Base-by-base conservation (phyloP, 2,329 filamentous ascomycete species). In the Aaosphaeria arxii region DNA sequence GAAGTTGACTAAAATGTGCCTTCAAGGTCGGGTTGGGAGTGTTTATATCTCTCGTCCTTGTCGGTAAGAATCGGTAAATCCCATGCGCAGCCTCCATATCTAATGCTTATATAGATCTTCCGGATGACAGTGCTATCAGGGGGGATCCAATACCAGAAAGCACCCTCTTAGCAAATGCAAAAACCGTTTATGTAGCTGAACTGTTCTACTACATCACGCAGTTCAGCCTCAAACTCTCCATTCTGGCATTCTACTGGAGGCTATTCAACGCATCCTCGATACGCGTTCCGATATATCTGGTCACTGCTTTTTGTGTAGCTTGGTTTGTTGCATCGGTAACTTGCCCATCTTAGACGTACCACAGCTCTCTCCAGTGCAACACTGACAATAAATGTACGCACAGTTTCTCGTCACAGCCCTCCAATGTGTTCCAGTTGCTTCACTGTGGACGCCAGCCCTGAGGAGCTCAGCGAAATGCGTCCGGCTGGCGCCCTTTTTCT, bases 211-310 rank as follows among this genome's bases (percentile, higher is more conserved):
- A 51, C 1, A 45, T 45, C 13, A 43, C 46, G 6, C 56, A 62
- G 9, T 43, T 47, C n/a, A 40, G 46, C 5, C 56, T 57, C 39
- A 63, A 63, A 40, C 53, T 63, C 11, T 56, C 59, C 0, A 51
- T 63, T 3, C 41, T 63, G 1, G 58, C 57, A 5, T 61, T 63
- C 43, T 63, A 63, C 33, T 62, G 58, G 60, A 53, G 55, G 2
- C 46, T 63, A 11, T 63, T 63, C 9, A 50, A 51, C n/a, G 46
- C 61, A 32, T 54, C 51, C 29, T 46, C 54, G 11, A 13, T 13
- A 13, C 46, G 48, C 4, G 45, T 47, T 17, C 45, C 48, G 11
- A 53, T 54, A 30, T 45, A 45, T 7, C 35, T 52, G 7, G 47
- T 58, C 7, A 47, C 52, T 39, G 42, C 41, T 7, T 47, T 58